Percentiles rank a stretch among this genome's conserved stretches.
phyloP scores from a whole-genome alignment of 2,329 filamentous ascomycete species.

The Lecanosticta acicola region DNA sequence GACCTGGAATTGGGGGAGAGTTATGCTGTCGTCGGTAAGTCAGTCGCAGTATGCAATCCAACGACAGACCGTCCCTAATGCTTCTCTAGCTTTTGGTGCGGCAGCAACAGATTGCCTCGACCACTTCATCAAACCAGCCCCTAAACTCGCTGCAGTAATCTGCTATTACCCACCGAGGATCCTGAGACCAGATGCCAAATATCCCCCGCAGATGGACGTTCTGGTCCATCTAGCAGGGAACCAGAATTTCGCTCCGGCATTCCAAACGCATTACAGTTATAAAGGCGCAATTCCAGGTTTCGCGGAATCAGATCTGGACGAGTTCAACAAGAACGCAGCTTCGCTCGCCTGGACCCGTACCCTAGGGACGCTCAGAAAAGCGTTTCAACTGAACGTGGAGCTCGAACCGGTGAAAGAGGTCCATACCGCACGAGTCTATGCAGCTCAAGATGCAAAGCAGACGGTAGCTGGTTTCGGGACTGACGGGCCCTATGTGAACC shows the following conservation, averaged over 20 bases:
- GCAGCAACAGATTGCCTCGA: conserved; percentile 39
- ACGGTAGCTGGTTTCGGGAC: conserved; percentile 29
- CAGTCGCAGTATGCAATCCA: not conserved
- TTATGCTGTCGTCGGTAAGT: conserved; percentile 24
- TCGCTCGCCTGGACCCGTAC: conserved; percentile 41
- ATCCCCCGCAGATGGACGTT: conserved; percentile 35
- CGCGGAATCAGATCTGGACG: conserved; percentile 36
- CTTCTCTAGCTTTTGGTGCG: conserved; percentile 33
- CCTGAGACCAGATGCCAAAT: conserved; percentile 35
- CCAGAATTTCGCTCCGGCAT: conserved; percentile 35
- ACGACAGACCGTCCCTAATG: no score
- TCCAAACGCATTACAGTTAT: conserved; percentile 37
- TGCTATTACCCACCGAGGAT: conserved; percentile 41
- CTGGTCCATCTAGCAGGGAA: conserved; percentile 38
- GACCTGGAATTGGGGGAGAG: conserved; percentile 32
- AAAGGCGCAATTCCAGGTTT: conserved; percentile 36
- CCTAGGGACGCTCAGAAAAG: conserved; percentile 32
- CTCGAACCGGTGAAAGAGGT: conserved; percentile 35
- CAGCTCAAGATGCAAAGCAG: conserved; percentile 22
- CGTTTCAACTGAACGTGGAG: conserved; percentile 26
- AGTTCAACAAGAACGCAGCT: conserved; percentile 39
- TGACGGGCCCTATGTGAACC: conserved; percentile 29
- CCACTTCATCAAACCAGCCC: conserved; percentile 37
- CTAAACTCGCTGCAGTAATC: conserved; percentile 37
- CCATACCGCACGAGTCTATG: conserved; percentile 27